Conservation (phyloP, 2,329 filamentous ascomycete species). For the Aspergillus hiratsukae region DNA sequence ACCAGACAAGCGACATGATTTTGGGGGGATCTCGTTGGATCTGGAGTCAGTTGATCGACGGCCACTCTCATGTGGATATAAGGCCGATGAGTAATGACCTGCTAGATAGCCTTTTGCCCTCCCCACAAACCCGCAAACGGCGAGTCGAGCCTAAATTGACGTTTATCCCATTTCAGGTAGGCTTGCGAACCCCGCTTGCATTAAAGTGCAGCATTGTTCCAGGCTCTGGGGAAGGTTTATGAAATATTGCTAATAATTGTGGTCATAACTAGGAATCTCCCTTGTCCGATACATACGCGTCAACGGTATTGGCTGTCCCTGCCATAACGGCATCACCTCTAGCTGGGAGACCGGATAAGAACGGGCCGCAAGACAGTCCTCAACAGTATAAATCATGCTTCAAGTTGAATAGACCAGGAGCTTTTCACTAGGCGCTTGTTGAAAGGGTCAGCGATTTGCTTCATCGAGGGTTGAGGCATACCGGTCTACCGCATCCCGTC, state of each 20-base stretch:
- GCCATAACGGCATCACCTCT: not conserved
- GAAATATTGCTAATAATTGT: not conserved
- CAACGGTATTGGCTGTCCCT: not conserved
- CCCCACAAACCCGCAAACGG: not conserved
- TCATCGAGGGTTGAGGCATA: not conserved
- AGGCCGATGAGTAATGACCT: too few species aligned
- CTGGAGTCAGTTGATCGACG: not conserved
- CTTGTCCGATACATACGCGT: not conserved
- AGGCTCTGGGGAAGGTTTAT: not conserved
- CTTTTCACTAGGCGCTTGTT: not conserved
- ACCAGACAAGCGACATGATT: not conserved
- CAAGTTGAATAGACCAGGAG: not conserved
- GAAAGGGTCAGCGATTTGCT: not conserved
- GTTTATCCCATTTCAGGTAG: conserved; percentile 9
- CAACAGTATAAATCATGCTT: too few species aligned
- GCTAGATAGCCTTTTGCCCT: not conserved
- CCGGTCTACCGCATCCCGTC: not conserved
- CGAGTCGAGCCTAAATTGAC: not conserved
- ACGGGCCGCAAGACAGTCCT: not conserved
- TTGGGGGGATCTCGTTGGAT: not conserved
- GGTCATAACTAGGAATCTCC: not conserved
- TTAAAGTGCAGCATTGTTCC: not conserved
- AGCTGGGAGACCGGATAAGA: not conserved
- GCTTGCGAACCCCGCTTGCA: conserved; percentile 18
- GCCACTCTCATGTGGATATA: not conserved